A percentile compares a stretch with the other conserved stretches of the same genome.
Evolutionary conservation across 352 stramenopile genomes (phyloP).

Genomic region (Aphanomyces astaci): DNA sequence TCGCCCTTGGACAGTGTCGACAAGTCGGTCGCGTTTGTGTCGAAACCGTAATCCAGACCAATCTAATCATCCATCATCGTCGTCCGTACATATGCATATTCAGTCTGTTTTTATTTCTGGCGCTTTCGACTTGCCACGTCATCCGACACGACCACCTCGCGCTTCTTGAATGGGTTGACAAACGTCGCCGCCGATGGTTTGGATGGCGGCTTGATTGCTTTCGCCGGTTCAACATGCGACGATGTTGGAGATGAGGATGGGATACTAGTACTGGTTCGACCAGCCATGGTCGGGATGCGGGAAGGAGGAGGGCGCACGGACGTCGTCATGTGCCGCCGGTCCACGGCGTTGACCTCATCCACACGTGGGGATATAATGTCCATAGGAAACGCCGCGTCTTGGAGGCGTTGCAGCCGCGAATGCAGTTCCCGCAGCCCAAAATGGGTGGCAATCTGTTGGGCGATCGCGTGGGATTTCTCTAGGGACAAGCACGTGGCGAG

Average conservation of each 20-base stretch:
- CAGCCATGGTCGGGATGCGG: background rate
- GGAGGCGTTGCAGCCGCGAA: conserved; percentile 60
- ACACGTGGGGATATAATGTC: background rate
- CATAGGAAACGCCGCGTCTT: background rate
- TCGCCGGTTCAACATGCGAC: no score
- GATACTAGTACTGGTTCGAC: no score
- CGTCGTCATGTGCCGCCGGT: background rate
- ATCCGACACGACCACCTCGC: background rate
- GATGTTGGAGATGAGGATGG: no score
- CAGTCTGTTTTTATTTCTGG: background rate
- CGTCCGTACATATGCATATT: background rate
- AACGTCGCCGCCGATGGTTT: background rate
- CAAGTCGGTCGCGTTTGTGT: conserved; percentile 67
- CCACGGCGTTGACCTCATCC: background rate
- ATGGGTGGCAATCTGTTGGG: conserved; percentile 71
- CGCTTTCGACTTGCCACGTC: background rate
- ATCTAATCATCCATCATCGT: background rate
- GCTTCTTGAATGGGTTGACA: conserved; percentile 11
- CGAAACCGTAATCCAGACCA: conserved; percentile 27
- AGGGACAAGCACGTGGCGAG: conserved; percentile 73
- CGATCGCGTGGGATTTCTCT: conserved; percentile 78
- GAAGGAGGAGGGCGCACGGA: background rate
- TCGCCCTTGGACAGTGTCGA: conserved; percentile 72
- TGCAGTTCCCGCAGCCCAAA: conserved; percentile 67
- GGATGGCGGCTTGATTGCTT: background rate